A percentile compares a stretch with the other conserved stretches of the same genome.
These are phyloP conservation scores for Aspergillus fijiensis DNA, from an alignment of 2,329 filamentous ascomycete genomes.

Conservation along the genomic window DNA sequence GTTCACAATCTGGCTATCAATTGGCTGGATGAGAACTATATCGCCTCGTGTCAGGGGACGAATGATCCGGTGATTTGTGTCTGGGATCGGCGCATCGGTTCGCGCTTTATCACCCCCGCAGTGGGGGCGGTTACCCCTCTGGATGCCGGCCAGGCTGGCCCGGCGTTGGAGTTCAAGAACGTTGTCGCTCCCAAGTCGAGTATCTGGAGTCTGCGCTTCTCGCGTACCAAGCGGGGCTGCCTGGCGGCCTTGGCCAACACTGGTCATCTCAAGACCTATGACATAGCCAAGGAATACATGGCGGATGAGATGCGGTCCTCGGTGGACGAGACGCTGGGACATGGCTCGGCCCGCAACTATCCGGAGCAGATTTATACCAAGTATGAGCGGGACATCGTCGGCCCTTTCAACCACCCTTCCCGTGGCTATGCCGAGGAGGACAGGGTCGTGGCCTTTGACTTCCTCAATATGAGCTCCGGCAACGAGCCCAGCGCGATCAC, in stretches of 20 bases:
- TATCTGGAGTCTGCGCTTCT: slow-evolving; percentile 64
- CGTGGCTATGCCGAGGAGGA: slow-evolving; percentile 47
- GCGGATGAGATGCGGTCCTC: slow-evolving; percentile 40
- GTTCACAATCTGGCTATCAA: slow-evolving; percentile 66
- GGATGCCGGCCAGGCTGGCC: slow-evolving; percentile 41
- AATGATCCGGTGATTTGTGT: slow-evolving; percentile 60
- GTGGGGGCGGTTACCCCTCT: slow-evolving; percentile 31
- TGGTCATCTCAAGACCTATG: slow-evolving; percentile 59
- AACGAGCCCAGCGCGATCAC: slow-evolving; percentile 54
- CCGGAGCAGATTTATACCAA: slow-evolving; percentile 49
- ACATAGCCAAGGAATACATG: slow-evolving; percentile 53
- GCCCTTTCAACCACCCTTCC: slow-evolving; percentile 48
- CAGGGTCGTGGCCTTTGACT: slow-evolving; percentile 61
- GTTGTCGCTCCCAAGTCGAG: slow-evolving; percentile 53
- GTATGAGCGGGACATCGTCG: slow-evolving; percentile 45
- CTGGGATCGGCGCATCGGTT: slow-evolving; percentile 59
- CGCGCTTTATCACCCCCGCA: slow-evolving; percentile 37
- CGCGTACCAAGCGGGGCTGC: slow-evolving; percentile 56
- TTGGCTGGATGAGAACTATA: slow-evolving; percentile 64
- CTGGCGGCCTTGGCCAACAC: slow-evolving; percentile 60
- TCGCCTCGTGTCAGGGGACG: slow-evolving; percentile 57
- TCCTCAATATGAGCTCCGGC: slow-evolving; percentile 50
- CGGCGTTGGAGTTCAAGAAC: slow-evolving; percentile 59
- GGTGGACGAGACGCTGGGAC: slow-evolving; percentile 42
- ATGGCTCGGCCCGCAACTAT: slow-evolving; percentile 41